Conservation (phyloP, 306 rosid species). For the Herpetospermum pedunculosum region DNA sequence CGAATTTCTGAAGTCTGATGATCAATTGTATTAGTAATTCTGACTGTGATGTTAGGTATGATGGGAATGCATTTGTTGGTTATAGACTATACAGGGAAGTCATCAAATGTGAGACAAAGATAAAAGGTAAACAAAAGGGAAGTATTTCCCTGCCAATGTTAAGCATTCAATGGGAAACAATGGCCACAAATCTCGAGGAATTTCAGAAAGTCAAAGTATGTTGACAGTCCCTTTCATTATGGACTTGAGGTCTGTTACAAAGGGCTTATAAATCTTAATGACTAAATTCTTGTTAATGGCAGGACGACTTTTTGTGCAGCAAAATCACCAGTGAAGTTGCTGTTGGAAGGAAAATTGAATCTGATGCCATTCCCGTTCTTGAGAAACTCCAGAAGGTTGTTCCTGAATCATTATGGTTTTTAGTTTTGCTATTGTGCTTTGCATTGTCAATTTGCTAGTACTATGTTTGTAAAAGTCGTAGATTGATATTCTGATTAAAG, state of each 20-base stretch:
- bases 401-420: conserved; percentile 6
- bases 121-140: conserved; percentile 25
- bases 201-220: conserved; percentile 54
- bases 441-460: not conserved
- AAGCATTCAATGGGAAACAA: conserved; percentile 63
- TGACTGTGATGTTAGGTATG: conserved; percentile 50
- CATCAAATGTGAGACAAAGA: conserved; percentile 23
- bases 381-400: conserved; percentile 54
- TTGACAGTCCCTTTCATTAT: not conserved
- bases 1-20: not conserved
- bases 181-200: conserved; percentile 63
- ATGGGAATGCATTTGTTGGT: conserved; percentile 48
- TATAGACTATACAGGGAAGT: conserved; percentile 52
- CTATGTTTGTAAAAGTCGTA: not conserved
- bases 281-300: conserved; percentile 24
- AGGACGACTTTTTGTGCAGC: conserved; percentile 60
- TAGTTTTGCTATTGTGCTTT: not conserved
- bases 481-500: not conserved
- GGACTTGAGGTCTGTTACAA: not conserved
- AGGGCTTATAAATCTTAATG: not conserved
- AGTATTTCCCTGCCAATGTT: conserved; percentile 25
- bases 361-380: conserved; percentile 56
- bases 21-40: conserved; percentile 10
- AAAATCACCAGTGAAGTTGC: conserved; percentile 26
- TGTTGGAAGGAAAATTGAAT: conserved; percentile 42